These are phyloP conservation scores for Spirogloea muscicola DNA, from an alignment of 139 green algal genomes.

Conservation along the genomic window DNA sequence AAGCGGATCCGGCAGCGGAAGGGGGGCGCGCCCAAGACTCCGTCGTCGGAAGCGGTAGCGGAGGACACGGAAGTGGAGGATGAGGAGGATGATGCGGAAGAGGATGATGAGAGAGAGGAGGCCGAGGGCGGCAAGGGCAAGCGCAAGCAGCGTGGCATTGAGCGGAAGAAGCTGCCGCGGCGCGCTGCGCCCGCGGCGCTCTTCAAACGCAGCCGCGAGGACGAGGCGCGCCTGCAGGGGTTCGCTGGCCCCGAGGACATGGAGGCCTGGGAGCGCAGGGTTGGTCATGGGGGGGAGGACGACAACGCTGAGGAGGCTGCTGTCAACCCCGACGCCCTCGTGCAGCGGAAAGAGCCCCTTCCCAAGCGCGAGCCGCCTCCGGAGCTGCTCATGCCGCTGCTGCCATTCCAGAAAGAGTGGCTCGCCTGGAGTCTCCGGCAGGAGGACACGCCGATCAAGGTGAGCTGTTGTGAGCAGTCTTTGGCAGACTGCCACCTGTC, in stretches of 20 bases:
- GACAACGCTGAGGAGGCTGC: neutral
- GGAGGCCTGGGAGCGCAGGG: neutral
- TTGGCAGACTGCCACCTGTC: too few relatives aligned
- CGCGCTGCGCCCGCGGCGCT: neutral
- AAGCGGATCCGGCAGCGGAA: neutral
- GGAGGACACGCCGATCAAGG: too few relatives aligned
- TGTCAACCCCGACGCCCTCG: too few relatives aligned
- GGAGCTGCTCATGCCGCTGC: conserved; percentile 74
- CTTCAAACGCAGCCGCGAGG: neutral
- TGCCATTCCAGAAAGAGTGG: conserved; percentile 82
- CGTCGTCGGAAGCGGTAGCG: neutral
- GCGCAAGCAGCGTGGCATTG: neutral
- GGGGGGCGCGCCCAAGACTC: too few relatives aligned
- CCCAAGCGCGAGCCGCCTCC: conserved; percentile 28
- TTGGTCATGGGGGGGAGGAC: neutral
- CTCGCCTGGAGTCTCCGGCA: conserved; percentile 37
- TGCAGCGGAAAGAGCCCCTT: neutral
- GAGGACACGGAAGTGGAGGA: conserved; percentile 21
- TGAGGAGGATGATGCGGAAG: conserved; percentile 15
- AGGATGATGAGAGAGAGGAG: conserved; percentile 18
- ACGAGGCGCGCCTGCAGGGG: neutral
- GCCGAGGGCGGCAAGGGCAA: neutral
- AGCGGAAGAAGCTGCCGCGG: neutral
- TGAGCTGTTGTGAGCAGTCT: too few relatives aligned
- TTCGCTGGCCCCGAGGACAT: neutral